Conservation (phyloP, 2,329 filamentous ascomycete species). For the Colletotrichum trifolii region DNA sequence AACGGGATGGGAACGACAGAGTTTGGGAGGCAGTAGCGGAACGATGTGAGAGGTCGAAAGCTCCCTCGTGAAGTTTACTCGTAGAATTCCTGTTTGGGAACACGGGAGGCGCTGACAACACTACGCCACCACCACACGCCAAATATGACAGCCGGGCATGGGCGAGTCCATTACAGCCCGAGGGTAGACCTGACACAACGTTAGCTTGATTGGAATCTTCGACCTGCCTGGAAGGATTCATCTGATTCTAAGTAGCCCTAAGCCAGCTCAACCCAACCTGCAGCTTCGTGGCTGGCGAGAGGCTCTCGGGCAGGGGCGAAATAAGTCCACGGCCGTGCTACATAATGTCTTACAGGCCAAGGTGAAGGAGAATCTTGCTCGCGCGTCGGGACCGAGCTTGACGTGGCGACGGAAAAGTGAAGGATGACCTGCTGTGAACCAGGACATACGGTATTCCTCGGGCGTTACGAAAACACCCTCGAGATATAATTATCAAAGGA, state of each 20-base stretch:
- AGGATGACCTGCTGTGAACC: not conserved
- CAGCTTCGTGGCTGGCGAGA: not conserved
- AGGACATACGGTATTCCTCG: not conserved
- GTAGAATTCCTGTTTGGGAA: no score
- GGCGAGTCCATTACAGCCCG: no score
- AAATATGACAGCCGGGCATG: no score
- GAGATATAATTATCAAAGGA: constrained; percentile 1
- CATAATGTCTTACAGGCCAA: constrained; percentile 22
- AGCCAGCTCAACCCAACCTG: not conserved
- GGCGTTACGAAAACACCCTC: no score
- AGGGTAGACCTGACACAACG: constrained; percentile 11
- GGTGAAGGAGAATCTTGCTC: not conserved
- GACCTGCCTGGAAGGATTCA: not conserved
- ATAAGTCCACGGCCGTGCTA: constrained; percentile 22
- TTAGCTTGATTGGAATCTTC: not conserved
- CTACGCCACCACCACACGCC: constrained; percentile 1
- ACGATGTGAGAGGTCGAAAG: no score
- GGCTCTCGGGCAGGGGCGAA: not conserved
- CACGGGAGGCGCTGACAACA: constrained; percentile 5
- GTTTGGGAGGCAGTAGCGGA: not conserved
- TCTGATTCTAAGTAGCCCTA: no score
- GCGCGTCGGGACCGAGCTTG: constrained; percentile 18
- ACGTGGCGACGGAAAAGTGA: not conserved
- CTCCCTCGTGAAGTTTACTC: no score
- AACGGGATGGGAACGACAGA: constrained; percentile 6